Evolutionary conservation across 78 protist genomes (phyloP).

Genomic region (Thecamonas trahens): DNA sequence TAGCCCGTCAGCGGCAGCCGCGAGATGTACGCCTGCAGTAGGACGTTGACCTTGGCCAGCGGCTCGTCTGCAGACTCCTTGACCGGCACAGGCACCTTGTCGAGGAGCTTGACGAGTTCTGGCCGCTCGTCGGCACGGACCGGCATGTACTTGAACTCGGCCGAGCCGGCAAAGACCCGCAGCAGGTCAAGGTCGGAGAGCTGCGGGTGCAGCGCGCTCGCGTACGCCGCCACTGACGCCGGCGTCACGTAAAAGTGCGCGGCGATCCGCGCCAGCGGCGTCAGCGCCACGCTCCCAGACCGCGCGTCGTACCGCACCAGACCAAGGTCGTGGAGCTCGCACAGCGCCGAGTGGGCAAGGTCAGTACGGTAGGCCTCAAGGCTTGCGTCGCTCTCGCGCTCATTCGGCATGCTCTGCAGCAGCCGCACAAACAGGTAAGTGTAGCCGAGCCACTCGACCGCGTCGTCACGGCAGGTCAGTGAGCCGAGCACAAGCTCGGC

Average conservation of each 20-base stretch:
- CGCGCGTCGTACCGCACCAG: background rate
- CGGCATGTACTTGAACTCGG: constrained; percentile 85
- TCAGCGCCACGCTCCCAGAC: constrained; percentile 26
- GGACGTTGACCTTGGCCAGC: constrained; percentile 82
- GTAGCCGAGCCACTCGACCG: constrained; percentile 90
- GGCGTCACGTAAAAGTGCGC: constrained; percentile 88
- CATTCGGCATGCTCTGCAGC: constrained; percentile 67
- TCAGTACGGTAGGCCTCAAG: constrained; percentile 65
- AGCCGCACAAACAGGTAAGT: constrained; percentile 95
- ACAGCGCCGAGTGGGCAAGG: constrained; percentile 85
- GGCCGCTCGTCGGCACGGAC: constrained; percentile 91
- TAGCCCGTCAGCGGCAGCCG: constrained; percentile 88
- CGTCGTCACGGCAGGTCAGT: constrained; percentile 73
- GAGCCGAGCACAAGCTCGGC: constrained; percentile 96
- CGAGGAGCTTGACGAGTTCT: constrained; percentile 86
- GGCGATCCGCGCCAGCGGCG: constrained; percentile 97
- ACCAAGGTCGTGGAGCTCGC: constrained; percentile 18
- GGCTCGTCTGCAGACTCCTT: constrained; percentile 70
- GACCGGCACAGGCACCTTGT: constrained; percentile 93
- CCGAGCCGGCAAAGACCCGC: constrained; percentile 66
- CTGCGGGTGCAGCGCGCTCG: constrained; percentile 75
- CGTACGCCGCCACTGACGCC: constrained; percentile 65
- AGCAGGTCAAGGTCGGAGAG: constrained; percentile 89
- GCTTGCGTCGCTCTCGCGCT: constrained; percentile 29
- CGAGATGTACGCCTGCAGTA: constrained; percentile 96